Percentiles rank a stretch among this genome's conserved stretches.
Evolutionary conservation across 2,329 filamentous ascomycete species (phyloP).

Genomic region (Ploettnerulaceae sp.): DNA sequence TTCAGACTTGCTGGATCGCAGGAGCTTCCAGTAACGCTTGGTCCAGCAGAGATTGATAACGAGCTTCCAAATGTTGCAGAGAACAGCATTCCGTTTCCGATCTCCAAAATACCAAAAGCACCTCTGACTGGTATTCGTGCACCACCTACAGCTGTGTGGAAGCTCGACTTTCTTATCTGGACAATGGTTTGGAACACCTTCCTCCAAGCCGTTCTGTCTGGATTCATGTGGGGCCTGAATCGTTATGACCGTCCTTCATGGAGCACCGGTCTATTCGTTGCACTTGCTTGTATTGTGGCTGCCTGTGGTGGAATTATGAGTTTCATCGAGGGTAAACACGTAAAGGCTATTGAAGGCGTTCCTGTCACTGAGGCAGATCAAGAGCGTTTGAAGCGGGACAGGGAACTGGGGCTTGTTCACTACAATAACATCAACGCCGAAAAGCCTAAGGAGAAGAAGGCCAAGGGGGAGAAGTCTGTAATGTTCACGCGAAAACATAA

Average conservation of each 20-base stretch:
- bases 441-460: conserved; percentile 42
- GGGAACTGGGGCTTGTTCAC: conserved; percentile 52
- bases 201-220: conserved; percentile 66
- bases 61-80: conserved; percentile 37
- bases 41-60: conserved; percentile 47
- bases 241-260: conserved; percentile 69
- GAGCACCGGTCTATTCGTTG: conserved; percentile 76
- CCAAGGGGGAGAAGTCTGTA: conserved; percentile 17
- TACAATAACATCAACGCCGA: conserved; percentile 54
- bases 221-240: conserved; percentile 80
- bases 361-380: conserved; percentile 53
- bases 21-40: conserved; percentile 47
- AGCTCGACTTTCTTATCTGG: conserved; percentile 75
- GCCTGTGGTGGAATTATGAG: conserved; percentile 64
- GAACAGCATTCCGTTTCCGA: conserved; percentile 56
- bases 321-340: conserved; percentile 65
- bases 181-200: conserved; percentile 75
- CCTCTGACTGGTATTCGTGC: conserved; percentile 70
- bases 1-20: conserved; percentile 67
- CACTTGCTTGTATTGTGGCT: conserved; percentile 64
- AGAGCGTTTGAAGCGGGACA: conserved; percentile 46
- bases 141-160: conserved; percentile 64
- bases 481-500: conserved; percentile 21
- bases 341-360: conserved; percentile 69
- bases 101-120: conserved; percentile 55